phyloP scores from a whole-genome alignment of 495 filamentous ascomycete genomes.

The Penicillium roqueforti region DNA sequence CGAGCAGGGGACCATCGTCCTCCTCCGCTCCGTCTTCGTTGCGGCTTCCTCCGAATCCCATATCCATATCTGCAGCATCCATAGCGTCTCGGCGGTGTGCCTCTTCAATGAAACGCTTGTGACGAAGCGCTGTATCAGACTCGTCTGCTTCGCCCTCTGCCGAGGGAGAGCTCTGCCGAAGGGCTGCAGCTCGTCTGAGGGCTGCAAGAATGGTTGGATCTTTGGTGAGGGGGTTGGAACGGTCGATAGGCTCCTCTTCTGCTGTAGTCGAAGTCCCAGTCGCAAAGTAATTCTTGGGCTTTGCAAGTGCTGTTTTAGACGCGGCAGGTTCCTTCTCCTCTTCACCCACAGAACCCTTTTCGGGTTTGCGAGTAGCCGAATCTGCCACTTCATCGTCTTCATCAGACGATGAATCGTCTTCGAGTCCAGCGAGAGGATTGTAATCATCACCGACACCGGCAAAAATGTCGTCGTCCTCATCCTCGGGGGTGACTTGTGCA shows the following conservation, averaged over 20 bases:
- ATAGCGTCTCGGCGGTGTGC: constrained; percentile 55
- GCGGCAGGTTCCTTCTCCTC: constrained; percentile 5
- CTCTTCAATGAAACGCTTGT: constrained; percentile 69
- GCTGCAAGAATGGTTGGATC: constrained; percentile 82
- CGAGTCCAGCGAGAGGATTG: constrained; percentile 75
- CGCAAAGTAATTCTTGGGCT: constrained; percentile 43
- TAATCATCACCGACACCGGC: constrained; percentile 83
- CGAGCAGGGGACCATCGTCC: constrained; percentile 58
- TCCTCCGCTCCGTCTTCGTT: constrained; percentile 81
- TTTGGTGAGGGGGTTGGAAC: constrained; percentile 52
- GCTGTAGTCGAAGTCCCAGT: constrained; percentile 22
- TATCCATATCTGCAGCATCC: constrained; percentile 88
- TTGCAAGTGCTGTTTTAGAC: constrained; percentile 15
- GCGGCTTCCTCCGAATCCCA: constrained; percentile 85
- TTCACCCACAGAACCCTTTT: constrained; percentile 20
- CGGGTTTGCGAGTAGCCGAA: constrained; percentile 6
- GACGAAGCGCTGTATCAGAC: constrained; percentile 56
- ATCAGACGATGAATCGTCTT: constrained; percentile 48
- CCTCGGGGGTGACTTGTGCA: constrained; percentile 37
- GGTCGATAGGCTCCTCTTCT: constrained; percentile 42
- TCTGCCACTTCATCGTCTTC: constrained; percentile 39
- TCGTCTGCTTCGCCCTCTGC: constrained; percentile 38
- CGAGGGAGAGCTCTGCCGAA: constrained; percentile 49
- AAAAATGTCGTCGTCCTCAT: constrained; percentile 72
- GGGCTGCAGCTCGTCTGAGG: constrained; percentile 74